Conservation (phyloP, 192 early-diverging fungal genomes). For the Linnemannia exigua region DNA sequence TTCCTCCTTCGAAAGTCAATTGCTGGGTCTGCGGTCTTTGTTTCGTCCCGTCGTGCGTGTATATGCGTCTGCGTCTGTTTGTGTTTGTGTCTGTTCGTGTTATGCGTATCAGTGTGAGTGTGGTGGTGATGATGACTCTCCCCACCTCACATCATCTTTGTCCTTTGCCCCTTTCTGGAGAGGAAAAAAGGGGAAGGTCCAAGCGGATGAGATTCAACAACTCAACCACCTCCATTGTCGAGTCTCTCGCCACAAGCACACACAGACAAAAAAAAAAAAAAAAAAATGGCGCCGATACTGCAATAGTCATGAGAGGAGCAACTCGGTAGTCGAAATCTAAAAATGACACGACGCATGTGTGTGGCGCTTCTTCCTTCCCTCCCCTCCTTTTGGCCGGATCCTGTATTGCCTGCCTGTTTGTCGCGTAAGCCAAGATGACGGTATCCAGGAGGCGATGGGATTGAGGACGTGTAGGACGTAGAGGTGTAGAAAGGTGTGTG, state of each 20-base stretch:
- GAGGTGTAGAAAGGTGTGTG: neutral
- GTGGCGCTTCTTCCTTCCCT: neutral
- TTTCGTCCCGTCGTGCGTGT: neutral
- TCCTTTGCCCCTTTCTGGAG: neutral
- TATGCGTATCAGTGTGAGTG: neutral
- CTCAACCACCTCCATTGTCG: conserved; percentile 1
- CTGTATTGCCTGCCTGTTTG: neutral
- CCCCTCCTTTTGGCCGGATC: neutral
- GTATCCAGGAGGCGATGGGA: neutral
- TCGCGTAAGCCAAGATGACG: neutral
- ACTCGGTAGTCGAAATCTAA: neutral
- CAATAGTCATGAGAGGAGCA: neutral
- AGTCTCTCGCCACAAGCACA: neutral
- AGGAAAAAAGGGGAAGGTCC: conserved; percentile 2
- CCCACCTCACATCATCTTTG: neutral
- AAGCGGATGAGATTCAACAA: neutral
- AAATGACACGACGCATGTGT: neutral
- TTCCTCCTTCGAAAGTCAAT: too few relatives aligned
- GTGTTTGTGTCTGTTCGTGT: neutral
- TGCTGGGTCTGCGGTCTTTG: neutral
- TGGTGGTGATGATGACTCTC: neutral
- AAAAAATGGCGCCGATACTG: neutral
- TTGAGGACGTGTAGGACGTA: too few relatives aligned
- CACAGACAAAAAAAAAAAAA: neutral
- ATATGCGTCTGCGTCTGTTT: neutral